phyloP scores from a whole-genome alignment of 768 basidiomycete genomes.

The Amanita rubescens region DNA sequence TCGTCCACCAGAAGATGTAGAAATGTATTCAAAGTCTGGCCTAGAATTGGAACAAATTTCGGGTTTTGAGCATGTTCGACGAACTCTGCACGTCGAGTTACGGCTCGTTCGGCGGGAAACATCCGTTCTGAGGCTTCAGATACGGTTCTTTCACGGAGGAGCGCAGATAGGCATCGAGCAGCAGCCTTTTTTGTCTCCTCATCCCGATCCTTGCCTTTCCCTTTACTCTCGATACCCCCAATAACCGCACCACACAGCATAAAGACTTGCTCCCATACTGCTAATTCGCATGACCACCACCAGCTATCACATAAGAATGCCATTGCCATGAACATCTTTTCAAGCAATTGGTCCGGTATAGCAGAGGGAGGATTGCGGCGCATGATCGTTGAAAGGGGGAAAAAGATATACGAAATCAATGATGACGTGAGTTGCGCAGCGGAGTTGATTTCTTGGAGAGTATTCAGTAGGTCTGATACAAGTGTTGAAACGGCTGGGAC shows the following conservation, averaged over 20 bases:
- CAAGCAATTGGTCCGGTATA: slow-evolving; percentile 76
- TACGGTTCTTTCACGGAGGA: slow-evolving; percentile 47
- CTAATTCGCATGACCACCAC: slow-evolving; percentile 78
- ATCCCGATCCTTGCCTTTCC: slow-evolving; percentile 59
- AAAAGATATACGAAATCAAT: slow-evolving; percentile 78
- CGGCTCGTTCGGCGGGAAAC: slow-evolving; percentile 14
- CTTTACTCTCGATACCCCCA: slow-evolving; percentile 58
- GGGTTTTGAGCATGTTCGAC: slow-evolving; percentile 33
- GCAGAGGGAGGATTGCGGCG: slow-evolving; percentile 61
- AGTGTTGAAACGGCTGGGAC: slow-evolving; percentile 40
- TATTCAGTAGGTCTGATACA: slow-evolving; percentile 44
- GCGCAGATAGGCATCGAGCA: slow-evolving; percentile 51
- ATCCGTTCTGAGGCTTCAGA: slow-evolving; percentile 28
- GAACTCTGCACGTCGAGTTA: slow-evolving; percentile 21
- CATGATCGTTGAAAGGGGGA: slow-evolving; percentile 80
- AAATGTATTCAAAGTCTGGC: slow-evolving; percentile 76
- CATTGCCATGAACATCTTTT: slow-evolving; percentile 59
- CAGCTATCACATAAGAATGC: slow-evolving; percentile 57
- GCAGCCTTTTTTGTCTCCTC: slow-evolving; percentile 83
- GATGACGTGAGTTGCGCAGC: slow-evolving; percentile 36
- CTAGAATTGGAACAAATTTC: slow-evolving; percentile 68
- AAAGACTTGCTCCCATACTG: slow-evolving; percentile 81
- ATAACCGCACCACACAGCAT: slow-evolving; percentile 63
- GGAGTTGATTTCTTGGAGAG: slow-evolving; percentile 29
- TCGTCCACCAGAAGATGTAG: slow-evolving; percentile 56